Conservation (phyloP, 179 eudicot genomes). For the Spinacia oleracea region DNA sequence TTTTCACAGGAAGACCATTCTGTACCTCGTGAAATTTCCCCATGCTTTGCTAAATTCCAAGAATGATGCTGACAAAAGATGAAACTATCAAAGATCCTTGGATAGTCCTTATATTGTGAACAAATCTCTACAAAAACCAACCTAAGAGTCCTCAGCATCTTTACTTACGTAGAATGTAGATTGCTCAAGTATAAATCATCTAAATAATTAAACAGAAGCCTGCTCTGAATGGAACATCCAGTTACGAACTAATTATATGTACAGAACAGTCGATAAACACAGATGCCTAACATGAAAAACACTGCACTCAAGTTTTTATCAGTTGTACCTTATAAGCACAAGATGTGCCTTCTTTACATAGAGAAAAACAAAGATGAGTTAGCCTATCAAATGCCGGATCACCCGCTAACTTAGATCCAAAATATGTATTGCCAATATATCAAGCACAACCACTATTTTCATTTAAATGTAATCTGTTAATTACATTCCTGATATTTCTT, state of each 20-base stretch:
- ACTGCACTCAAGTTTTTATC: too few species aligned
- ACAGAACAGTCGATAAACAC: too few species aligned
- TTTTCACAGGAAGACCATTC: background rate
- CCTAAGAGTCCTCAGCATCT: conserved; percentile 14
- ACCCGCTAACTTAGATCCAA: background rate
- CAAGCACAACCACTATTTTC: background rate
- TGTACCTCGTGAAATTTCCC: conserved; percentile 70
- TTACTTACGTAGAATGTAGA: background rate
- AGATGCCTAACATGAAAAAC: too few species aligned
- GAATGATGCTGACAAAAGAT: conserved; percentile 72
- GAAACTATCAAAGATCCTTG: conserved; percentile 92
- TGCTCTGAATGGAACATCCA: too few species aligned
- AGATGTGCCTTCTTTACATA: too few species aligned
- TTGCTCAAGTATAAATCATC: background rate
- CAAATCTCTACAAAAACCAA: conserved; percentile 65
- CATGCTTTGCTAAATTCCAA: conserved; percentile 79
- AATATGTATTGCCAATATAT: background rate
- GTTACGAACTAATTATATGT: too few species aligned
- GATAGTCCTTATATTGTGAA: conserved; percentile 79
- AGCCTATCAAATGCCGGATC: too few species aligned
- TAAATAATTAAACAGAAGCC: too few species aligned
- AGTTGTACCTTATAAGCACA: too few species aligned
- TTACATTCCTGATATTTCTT: background rate
- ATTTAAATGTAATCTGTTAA: background rate
- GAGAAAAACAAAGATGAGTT: too few species aligned